Evolutionary conservation across 139 green algal genomes (phyloP).

Genomic region (Chlamydomonas incerta): DNA sequence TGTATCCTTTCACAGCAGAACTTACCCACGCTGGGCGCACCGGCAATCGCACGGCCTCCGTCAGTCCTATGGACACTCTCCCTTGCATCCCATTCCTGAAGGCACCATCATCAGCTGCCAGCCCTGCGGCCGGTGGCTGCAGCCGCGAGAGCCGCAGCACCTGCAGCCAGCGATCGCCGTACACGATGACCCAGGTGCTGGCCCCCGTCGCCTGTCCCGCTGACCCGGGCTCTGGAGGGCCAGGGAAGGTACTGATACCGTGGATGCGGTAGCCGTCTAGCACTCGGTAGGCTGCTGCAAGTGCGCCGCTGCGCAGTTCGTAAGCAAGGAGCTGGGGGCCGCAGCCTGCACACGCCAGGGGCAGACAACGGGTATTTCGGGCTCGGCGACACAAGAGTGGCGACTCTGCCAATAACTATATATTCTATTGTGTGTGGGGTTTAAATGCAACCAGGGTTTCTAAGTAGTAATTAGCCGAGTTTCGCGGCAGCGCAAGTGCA

Average conservation of each 20-base stretch:
- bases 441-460: too few species aligned
- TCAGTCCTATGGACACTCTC: background rate
- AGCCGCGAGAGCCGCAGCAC: background rate
- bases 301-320: background rate
- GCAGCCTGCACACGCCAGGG: constrained; percentile 7
- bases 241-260: background rate
- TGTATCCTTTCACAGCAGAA: too few species aligned
- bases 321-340: constrained; percentile 15
- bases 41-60: background rate
- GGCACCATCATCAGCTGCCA: background rate
- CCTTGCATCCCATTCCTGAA: too few species aligned
- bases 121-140: background rate
- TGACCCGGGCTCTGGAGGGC: background rate
- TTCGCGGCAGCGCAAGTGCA: background rate
- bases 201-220: background rate
- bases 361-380: too few species aligned
- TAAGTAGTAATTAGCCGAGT: too few species aligned
- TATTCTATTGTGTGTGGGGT: too few species aligned
- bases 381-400: too few species aligned
- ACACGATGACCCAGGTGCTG: constrained; percentile 1
- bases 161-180: constrained; percentile 33
- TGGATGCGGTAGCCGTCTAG: constrained; percentile 8
- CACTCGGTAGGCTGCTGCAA: background rate
- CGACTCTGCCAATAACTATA: too few species aligned
- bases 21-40: constrained; percentile 4